phyloP scores from a whole-genome alignment of 192 early-diverging fungal genomes.

The Backusella tarrabulga region DNA sequence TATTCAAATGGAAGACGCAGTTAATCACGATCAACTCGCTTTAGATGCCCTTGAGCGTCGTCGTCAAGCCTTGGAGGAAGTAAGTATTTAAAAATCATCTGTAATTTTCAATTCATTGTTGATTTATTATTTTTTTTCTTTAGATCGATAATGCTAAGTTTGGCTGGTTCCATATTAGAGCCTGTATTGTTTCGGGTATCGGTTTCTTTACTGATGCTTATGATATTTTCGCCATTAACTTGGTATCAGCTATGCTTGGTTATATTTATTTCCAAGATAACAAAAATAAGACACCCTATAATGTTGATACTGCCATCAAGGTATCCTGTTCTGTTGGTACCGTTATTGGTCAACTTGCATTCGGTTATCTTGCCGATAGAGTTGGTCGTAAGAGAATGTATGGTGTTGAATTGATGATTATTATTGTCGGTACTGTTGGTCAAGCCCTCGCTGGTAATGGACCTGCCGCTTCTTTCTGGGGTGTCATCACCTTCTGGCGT shows the following conservation, averaged over 20 bases:
- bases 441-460: conserved; percentile 77
- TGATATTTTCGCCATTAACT: conserved; percentile 92
- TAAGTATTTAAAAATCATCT: conserved; percentile 3
- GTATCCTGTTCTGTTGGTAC: conserved; percentile 87
- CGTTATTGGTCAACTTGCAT: conserved; percentile 86
- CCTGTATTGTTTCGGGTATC: conserved; percentile 70
- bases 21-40: neutral
- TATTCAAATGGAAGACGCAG: neutral
- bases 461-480: conserved; percentile 59
- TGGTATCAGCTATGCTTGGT: conserved; percentile 84
- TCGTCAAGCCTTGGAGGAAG: conserved; percentile 26
- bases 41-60: conserved; percentile 17
- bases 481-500: conserved; percentile 82
- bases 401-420: conserved; percentile 88
- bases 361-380: conserved; percentile 83
- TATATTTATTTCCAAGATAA: conserved; percentile 56
- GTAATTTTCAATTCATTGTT: neutral
- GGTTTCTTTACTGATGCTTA: conserved; percentile 94
- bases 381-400: conserved; percentile 91
- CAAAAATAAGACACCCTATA: conserved; percentile 49
- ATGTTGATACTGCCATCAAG: conserved; percentile 85
- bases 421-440: conserved; percentile 84
- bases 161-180: conserved; percentile 74
- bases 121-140: neutral
- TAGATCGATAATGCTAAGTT: conserved; percentile 76